Evolutionary conservation across 225 moss, liverwort and hornwort species (phyloP), one percentile per base, ranked within the genome.

Genomic region (Sphagnum tenellum): DNA sequence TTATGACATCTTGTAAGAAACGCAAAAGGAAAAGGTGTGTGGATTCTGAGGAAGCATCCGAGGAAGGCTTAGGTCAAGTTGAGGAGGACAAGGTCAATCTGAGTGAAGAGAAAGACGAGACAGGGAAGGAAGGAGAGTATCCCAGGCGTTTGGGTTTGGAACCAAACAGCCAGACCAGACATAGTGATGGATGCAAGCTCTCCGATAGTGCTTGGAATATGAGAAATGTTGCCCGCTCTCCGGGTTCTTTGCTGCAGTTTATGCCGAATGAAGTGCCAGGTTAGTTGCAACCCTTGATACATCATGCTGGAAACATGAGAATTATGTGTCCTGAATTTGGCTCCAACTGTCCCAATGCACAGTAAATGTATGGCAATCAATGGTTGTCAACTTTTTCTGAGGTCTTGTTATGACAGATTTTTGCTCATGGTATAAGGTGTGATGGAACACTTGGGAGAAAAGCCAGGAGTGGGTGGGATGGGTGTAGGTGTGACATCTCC

Each of bases 401-500:
- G 29, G 29, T 29, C 1, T 29, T 29, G 1, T 29, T 29, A 29
- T 29, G 29, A 29, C 29, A 29, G 29, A 29, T 29, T 29, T 29
- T 29, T 29, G 29, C 29, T 29, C 29, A 29, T 29, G 29, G 29
- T 29, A 29, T 29, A 29, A 29, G 29, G 29, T 29, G 29, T 29
- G 29, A 29, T 29, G 8, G 11, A 3, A 45, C 45, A 7, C 7
- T 4, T 61, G 53, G 51, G 64, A 65, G 64, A 65, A 5, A 44
- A 57, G 49, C 12, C 58, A 49, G 49, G 66, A 49, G 48, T 47
- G 47, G 58, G 58, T 67, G 58, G 49, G 63, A 63, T 71, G 67
- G 67, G n/a, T 69, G 66, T 80, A 84, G 84, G 84, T 45, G 94
- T 94, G 55, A 94, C 94, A 7, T 91, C 94, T 65, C 94, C 94